Percentiles rank a stretch among this genome's conserved stretches.
phyloP scores from a whole-genome alignment of 495 filamentous ascomycete genomes.

The Xylaria flabelliformis region DNA sequence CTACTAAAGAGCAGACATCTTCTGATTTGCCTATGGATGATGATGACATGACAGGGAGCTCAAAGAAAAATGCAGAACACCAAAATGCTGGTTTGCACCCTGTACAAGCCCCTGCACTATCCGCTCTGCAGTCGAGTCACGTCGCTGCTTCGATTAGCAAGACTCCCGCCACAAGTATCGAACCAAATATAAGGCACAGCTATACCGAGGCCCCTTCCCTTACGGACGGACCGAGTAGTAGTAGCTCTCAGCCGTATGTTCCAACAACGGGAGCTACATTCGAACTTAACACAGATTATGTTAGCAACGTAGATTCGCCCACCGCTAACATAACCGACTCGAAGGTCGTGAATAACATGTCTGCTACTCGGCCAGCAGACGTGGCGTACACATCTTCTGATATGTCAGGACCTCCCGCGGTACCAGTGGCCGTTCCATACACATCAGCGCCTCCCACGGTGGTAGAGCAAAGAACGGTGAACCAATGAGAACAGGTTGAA shows the following conservation, averaged over 20 bases:
- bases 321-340: background rate
- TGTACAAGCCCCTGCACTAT: background rate
- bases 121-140: background rate
- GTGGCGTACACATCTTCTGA: background rate
- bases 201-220: background rate
- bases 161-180: background rate
- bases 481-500: background rate
- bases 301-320: background rate
- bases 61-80: conserved; percentile 12
- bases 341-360: background rate
- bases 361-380: background rate
- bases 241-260: background rate
- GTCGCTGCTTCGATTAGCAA: background rate
- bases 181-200: background rate
- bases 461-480: conserved; percentile 2
- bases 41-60: conserved; percentile 17
- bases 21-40: conserved; percentile 22
- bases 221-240: background rate
- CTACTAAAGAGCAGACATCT: conserved; percentile 24
- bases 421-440: background rate
- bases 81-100: background rate
- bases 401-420: background rate
- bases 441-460: background rate
- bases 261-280: conserved; percentile 25
- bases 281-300: conserved; percentile 9